A percentile compares a stretch with the other conserved stretches of the same genome.
These are phyloP conservation scores for Monascus ruber DNA, from an alignment of 2,329 filamentous ascomycete genomes.

Conservation along the genomic window DNA sequence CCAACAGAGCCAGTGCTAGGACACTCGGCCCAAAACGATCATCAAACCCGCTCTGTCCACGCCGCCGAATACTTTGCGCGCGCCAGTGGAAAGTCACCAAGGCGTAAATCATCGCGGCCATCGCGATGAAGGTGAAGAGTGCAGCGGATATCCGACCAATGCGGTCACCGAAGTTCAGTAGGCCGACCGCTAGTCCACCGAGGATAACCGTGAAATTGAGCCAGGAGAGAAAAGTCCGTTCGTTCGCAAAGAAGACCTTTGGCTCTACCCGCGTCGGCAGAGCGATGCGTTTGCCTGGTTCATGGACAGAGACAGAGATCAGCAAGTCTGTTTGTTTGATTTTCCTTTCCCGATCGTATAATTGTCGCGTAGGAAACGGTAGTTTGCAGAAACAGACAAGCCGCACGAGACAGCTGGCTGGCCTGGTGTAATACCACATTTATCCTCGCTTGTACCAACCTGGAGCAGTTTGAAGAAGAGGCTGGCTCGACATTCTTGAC, in stretches of 20 bases:
- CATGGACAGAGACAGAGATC: no score
- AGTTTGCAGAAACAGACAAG: no score
- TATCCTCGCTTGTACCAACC: conserved; percentile 43
- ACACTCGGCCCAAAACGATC: conserved; percentile 91
- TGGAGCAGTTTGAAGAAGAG: conserved; percentile 85
- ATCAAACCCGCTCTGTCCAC: conserved; percentile 92
- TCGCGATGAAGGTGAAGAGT: conserved; percentile 86
- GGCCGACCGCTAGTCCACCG: conserved; percentile 87
- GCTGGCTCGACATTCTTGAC: conserved; percentile 77
- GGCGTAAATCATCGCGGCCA: conserved; percentile 92
- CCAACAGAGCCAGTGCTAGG: conserved; percentile 70
- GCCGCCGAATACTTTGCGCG: conserved; percentile 78
- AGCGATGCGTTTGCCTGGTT: conserved; percentile 87
- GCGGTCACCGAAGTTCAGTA: conserved; percentile 94
- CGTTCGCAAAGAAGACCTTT: conserved; percentile 99
- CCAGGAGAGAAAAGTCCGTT: conserved; percentile 98
- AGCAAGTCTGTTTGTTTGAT: neutral
- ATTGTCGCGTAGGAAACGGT: no score
- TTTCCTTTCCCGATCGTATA: neutral
- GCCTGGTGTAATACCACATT: neutral
- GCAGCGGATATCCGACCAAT: conserved; percentile 89
- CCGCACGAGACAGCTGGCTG: no score
- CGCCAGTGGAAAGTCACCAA: conserved; percentile 95
- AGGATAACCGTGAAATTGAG: conserved; percentile 99
- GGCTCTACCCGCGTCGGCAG: conserved; percentile 96